Conservation (phyloP, 495 filamentous ascomycete species). For the Corynascus novoguineensis region DNA sequence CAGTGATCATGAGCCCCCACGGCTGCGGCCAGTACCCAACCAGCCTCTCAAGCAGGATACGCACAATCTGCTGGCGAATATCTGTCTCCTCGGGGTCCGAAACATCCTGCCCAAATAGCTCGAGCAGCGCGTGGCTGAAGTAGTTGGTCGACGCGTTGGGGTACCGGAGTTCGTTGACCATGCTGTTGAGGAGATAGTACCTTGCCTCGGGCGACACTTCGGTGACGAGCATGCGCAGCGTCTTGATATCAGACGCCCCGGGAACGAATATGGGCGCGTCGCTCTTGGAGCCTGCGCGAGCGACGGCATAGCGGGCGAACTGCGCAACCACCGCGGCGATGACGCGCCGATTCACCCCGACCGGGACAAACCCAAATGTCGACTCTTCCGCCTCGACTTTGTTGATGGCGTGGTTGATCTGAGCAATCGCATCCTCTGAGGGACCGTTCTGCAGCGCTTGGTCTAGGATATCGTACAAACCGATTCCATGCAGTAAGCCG, state of each 20-base stretch:
- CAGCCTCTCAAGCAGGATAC: slow-evolving; percentile 79
- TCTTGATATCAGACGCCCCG: slow-evolving; percentile 63
- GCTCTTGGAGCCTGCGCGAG: slow-evolving; percentile 49
- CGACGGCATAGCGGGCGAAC: slow-evolving; percentile 66
- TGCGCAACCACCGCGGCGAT: slow-evolving; percentile 80
- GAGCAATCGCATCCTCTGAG: slow-evolving; percentile 61
- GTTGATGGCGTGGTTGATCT: slow-evolving; percentile 63
- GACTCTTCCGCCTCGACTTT: slow-evolving; percentile 48
- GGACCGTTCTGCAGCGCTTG: slow-evolving; percentile 54
- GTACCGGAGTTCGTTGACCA: slow-evolving; percentile 87
- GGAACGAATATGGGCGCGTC: slow-evolving; percentile 58
- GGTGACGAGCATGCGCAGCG: slow-evolving; percentile 69
- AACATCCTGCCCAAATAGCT: slow-evolving; percentile 75
- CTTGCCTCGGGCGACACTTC: slow-evolving; percentile 70
- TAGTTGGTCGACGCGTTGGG: slow-evolving; percentile 87
- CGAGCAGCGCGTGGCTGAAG: slow-evolving; percentile 81
- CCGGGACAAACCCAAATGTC: slow-evolving; percentile 56
- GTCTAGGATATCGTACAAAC: slow-evolving; percentile 65
- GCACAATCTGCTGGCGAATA: slow-evolving; percentile 82
- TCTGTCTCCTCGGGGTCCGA: slow-evolving; percentile 73
- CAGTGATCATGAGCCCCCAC: slow-evolving; percentile 89
- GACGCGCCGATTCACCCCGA: slow-evolving; percentile 63
- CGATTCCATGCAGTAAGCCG: slow-evolving; percentile 51
- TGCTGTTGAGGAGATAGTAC: slow-evolving; percentile 77
- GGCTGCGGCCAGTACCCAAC: slow-evolving; percentile 90